Conservation (phyloP, 805 yeast species). For the Starmerella stigmatis region DNA sequence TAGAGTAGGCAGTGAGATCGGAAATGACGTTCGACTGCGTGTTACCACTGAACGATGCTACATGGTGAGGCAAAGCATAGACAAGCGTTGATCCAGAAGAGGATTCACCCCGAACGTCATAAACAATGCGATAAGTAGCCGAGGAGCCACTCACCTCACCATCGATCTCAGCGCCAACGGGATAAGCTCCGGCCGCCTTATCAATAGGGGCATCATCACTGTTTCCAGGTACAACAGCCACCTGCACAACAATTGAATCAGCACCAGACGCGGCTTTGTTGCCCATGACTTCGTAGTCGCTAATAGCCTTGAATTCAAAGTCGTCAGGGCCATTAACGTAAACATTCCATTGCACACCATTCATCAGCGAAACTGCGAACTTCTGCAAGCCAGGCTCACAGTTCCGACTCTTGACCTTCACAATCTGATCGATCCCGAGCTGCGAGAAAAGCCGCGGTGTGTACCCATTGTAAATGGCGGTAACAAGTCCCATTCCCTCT, state of each 20-base stretch:
- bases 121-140: constrained; percentile 42
- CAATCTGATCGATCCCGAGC: constrained; percentile 38
- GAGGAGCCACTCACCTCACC: constrained; percentile 39
- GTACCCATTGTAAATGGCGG: constrained; percentile 45
- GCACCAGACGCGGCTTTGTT: constrained; percentile 25
- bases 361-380: constrained; percentile 35
- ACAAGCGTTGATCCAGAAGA: constrained; percentile 35
- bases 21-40: constrained; percentile 27
- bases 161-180: constrained; percentile 38
- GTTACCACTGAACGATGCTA: constrained; percentile 34
- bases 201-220: constrained; percentile 41
- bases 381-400: constrained; percentile 31
- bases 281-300: constrained; percentile 33
- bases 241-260: constrained; percentile 38
- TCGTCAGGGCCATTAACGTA: constrained; percentile 37
- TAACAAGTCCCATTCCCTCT: constrained; percentile 75
- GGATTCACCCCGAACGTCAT: constrained; percentile 43
- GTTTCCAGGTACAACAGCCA: constrained; percentile 39
- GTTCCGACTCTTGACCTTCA: constrained; percentile 17
- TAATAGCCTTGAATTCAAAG: constrained; percentile 31
- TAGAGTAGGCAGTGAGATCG: constrained; percentile 35
- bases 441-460: constrained; percentile 39
- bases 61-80: constrained; percentile 64
- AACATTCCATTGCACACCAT: constrained; percentile 41
- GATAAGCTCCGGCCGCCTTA: constrained; percentile 59